Evolutionary conservation across 2,329 filamentous ascomycete genomes (phyloP).

Genomic region (Beauveria brongniartii): DNA sequence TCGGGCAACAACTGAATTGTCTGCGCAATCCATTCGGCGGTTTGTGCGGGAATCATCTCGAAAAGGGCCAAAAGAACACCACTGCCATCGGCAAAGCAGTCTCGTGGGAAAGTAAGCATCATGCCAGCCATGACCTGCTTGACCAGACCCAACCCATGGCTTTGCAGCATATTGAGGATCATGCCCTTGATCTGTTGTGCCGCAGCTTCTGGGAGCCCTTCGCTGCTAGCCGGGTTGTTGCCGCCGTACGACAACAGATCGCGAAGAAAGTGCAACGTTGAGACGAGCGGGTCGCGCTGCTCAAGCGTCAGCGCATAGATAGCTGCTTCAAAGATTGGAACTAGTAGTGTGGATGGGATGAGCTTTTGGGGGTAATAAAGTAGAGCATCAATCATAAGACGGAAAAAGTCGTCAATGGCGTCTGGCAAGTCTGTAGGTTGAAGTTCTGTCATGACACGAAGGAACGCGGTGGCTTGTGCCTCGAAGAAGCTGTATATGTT

Average conservation of each 20-base stretch:
- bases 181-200: slow-evolving; percentile 62
- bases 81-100: slow-evolving; percentile 91
- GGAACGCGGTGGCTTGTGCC: slow-evolving; percentile 81
- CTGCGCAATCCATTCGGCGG: slow-evolving; percentile 71
- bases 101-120: slow-evolving; percentile 97
- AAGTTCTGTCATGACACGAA: slow-evolving; percentile 81
- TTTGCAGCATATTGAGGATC: slow-evolving; percentile 62
- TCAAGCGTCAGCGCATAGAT: slow-evolving; percentile 80
- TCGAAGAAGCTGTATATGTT: slow-evolving; percentile 94
- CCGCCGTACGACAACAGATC: slow-evolving; percentile 86
- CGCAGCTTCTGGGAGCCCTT: slow-evolving; percentile 46
- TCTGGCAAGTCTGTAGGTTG: slow-evolving; percentile 65
- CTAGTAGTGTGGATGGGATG: slow-evolving; percentile 69
- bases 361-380: slow-evolving; percentile 86
- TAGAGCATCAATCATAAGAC: slow-evolving; percentile 81
- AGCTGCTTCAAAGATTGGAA: slow-evolving; percentile 78
- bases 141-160: slow-evolving; percentile 68
- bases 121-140: slow-evolving; percentile 91
- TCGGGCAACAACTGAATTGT: slow-evolving; percentile 78
- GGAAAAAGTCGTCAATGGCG: slow-evolving; percentile 95
- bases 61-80: slow-evolving; percentile 87
- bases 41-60: slow-evolving; percentile 73
- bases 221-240: slow-evolving; percentile 60
- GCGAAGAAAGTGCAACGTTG: slow-evolving; percentile 85
- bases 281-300: slow-evolving; percentile 84